Percentiles rank a stretch among this genome's conserved stretches.
These are phyloP conservation scores for Aspergillus sp. DNA, from an alignment of 2,329 filamentous ascomycete species.

Conservation along the genomic window DNA sequence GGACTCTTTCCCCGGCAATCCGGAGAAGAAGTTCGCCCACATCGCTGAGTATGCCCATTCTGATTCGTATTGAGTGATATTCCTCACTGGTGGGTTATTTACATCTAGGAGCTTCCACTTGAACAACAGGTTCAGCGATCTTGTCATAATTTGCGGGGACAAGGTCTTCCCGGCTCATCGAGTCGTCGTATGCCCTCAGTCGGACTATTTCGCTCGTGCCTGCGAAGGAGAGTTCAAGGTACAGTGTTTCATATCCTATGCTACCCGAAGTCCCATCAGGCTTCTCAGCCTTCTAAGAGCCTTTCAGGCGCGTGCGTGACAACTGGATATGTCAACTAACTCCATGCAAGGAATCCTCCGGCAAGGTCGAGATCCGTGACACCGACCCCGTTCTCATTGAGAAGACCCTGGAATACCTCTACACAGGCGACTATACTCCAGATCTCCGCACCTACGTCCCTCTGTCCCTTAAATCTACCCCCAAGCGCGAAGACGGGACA, in stretches of 20 bases:
- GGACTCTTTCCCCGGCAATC: no score
- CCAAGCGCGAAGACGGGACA: background rate
- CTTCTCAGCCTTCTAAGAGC: no score
- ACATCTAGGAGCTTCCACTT: no score
- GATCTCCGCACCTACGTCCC: background rate
- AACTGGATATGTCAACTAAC: background rate
- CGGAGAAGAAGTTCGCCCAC: no score
- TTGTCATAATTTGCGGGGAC: constrained; percentile 1
- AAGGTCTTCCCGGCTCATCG: background rate
- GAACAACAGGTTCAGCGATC: constrained; percentile 1
- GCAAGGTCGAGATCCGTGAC: background rate
- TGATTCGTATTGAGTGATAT: no score
- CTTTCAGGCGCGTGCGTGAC: background rate
- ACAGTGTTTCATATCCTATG: no score
- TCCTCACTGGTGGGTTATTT: no score
- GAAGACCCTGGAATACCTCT: constrained; percentile 4
- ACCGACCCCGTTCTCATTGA: background rate
- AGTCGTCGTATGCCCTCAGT: constrained; percentile 1
- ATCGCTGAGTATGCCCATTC: no score
- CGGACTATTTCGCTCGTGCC: constrained; percentile 1
- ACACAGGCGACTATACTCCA: constrained; percentile 4
- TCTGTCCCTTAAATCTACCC: background rate
- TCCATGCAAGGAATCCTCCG: background rate
- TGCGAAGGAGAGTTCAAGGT: background rate
- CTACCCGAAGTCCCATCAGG: no score